Base-by-base conservation (phyloP, 352 stramenopile species). In the Nothophytophthora sp. region DNA sequence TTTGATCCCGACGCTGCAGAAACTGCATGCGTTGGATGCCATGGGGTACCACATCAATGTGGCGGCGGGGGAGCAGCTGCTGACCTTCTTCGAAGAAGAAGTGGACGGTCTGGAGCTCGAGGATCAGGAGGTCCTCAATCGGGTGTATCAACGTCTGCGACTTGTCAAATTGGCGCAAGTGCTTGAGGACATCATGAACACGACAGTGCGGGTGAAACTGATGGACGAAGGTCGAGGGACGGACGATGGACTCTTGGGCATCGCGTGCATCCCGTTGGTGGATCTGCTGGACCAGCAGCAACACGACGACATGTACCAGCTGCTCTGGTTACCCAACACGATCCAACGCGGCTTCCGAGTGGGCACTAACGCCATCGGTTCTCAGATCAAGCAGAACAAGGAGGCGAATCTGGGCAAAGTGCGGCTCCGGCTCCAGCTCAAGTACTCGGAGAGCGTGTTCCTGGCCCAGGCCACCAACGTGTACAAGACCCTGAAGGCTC, bases 221-320 rank as follows among this genome's bases (percentile, higher is more conserved):
- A 77, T 86, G 63, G 72, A 82, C 32, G 67, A 86, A 49, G 66
- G 85, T 44, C 58, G 62, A 9, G 60, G 54, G 16, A 66, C 69
- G 18, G 67, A 64, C 5, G 67, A 91, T 45, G 65, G 76, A 1
- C 60, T 75, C 18, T 59, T 91, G 12, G 80, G 80, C 16, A 70
- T 74, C 7, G 70, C 77, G 15, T 76, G 73, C 36, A 79, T 91
- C 34, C 80, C 80, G 3, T 47, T 89, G 2, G 58, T 91, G 19
- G 80, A 91, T 38, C 50, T 91, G n/a, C 55, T 91, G 2, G 80
- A 91, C 39, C 70, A 81, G 19, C 49, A 75, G 6, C 61, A 77
- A 23, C 80, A 81, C 47, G 66, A 81, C 38, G 63, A 85, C n/a
- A 49, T 63, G 22, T 91, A 91, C 57, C 50, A 79, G 12, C 48